Base-by-base conservation (phyloP, 2,329 filamentous ascomycete species). In the Ceratocystis eucalypticola region DNA sequence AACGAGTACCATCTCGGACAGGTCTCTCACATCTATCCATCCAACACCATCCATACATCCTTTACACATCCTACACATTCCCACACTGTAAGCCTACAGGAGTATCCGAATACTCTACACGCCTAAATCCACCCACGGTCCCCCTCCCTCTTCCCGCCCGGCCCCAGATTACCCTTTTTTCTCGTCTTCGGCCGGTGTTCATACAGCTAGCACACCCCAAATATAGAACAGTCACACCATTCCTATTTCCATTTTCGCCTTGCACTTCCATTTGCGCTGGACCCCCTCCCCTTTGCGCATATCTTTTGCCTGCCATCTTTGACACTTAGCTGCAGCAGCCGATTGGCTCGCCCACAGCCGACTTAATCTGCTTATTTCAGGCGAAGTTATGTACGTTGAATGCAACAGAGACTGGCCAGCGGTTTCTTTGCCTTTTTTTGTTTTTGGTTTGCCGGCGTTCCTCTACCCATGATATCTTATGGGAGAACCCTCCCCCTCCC, bases 281-380 rank as follows among this genome's bases (percentile, higher is more conserved):
- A 17, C 53, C 17, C 28, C 53, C 53, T 57, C 28, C 28, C 28
- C 25, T 7, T 28, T 17, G 53, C 53, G 22, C 28, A 57, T 57
- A 28, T 30, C 22, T 30, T 33, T 57, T 57, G 28, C 25, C 53
- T 57, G 53, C 22, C 53, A 57, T 28, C 22, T 57, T 57, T 30
- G 53, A 33, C 53, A 57, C 28, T 28, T 57, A 33, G 53, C 53
- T 57, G 53, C 53, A 57, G 53, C 53, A 57, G 53, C 53, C 53
- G 53, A 57, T 57, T 57, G 53, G 53, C 28, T 15, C 22, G 10
- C 30, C 53, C 53, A 57, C 22, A 57, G 53, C 53, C 28, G 53
- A 33, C 53, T 33, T 57, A n/a, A 6, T 30, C 12, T 25, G 25
- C 15, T 57, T 28, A 20, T n/a, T 25, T 4, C 53, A 33, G 22